These are phyloP conservation scores for Talaromyces rugulosus DNA, from an alignment of 2,329 filamentous ascomycete species.

Conservation along the genomic window DNA sequence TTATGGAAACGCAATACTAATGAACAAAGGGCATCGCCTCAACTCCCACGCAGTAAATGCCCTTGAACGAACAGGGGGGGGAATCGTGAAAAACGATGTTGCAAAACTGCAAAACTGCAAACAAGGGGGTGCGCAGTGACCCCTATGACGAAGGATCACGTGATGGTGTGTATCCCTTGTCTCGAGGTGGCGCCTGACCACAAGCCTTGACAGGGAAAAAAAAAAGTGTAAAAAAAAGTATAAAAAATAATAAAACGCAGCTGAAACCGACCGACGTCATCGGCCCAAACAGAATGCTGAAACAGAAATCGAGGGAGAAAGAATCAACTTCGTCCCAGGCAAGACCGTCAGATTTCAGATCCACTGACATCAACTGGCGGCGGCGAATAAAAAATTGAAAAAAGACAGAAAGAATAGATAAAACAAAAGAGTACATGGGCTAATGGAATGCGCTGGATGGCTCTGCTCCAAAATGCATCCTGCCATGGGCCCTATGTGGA, in stretches of 20 bases:
- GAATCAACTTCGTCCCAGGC: background rate
- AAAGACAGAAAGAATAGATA: background rate
- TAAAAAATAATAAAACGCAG: constrained; percentile 10
- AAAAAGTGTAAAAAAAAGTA: background rate
- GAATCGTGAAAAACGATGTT: background rate
- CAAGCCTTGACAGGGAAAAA: constrained; percentile 8
- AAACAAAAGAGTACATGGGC: background rate
- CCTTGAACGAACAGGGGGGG: background rate
- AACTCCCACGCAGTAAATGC: constrained; percentile 11
- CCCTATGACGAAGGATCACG: constrained; percentile 2
- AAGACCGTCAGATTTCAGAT: constrained; percentile 1
- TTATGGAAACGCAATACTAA: constrained; percentile 8
- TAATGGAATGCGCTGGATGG: background rate
- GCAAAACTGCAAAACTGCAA: background rate
- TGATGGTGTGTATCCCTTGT: constrained; percentile 1
- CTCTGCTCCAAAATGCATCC: background rate
- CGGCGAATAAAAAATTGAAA: constrained; percentile 1
- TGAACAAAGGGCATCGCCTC: background rate
- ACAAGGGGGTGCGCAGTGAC: background rate
- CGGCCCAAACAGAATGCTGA: background rate
- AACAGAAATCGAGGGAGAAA: background rate
- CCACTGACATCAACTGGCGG: constrained; percentile 10
- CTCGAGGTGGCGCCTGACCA: constrained; percentile 7
- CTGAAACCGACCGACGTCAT: constrained; percentile 10
- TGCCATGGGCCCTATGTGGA: background rate